phyloP scores from a whole-genome alignment of 148 eudicot species.

The Silene uniflora region DNA sequence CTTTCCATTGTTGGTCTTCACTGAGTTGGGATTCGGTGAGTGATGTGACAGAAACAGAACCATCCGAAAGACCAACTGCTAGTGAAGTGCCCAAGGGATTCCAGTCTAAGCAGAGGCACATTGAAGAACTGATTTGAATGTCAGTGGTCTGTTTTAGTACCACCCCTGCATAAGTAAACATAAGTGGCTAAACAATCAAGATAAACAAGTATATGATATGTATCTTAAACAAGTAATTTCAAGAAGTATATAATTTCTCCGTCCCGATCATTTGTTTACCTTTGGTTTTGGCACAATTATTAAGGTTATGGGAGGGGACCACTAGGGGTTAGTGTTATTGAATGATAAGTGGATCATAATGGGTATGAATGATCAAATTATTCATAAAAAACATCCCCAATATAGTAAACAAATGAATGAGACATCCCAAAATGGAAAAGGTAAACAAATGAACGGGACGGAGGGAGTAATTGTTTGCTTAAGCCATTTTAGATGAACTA shows the following conservation, averaged over 20 bases:
- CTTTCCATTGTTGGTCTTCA: slow-evolving; percentile 71
- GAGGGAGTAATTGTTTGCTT: not conserved
- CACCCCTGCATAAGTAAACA: slow-evolving; percentile 34
- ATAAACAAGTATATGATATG: not conserved
- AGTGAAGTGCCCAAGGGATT: slow-evolving; percentile 65
- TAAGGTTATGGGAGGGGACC: no score
- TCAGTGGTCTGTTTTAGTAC: slow-evolving; percentile 40
- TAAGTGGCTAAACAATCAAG: not conserved
- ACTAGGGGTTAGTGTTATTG: no score
- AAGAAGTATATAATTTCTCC: not conserved
- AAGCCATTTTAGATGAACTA: not conserved
- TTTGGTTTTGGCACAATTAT: no score
- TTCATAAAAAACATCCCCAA: no score
- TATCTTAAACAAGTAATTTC: not conserved
- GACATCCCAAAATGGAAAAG: no score
- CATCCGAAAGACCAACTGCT: slow-evolving; percentile 78
- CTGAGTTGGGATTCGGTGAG: slow-evolving; percentile 49
- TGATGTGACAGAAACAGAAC: slow-evolving; percentile 65
- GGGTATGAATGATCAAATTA: no score
- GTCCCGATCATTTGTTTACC: no score
- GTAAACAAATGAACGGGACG: no score
- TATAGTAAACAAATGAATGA: no score
- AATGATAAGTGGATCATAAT: no score
- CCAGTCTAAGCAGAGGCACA: slow-evolving; percentile 95
- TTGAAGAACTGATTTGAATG: slow-evolving; percentile 65